Base-by-base conservation (phyloP, 2,329 filamentous ascomycete genomes). In the Paraphaeosphaeria sporulosa region DNA sequence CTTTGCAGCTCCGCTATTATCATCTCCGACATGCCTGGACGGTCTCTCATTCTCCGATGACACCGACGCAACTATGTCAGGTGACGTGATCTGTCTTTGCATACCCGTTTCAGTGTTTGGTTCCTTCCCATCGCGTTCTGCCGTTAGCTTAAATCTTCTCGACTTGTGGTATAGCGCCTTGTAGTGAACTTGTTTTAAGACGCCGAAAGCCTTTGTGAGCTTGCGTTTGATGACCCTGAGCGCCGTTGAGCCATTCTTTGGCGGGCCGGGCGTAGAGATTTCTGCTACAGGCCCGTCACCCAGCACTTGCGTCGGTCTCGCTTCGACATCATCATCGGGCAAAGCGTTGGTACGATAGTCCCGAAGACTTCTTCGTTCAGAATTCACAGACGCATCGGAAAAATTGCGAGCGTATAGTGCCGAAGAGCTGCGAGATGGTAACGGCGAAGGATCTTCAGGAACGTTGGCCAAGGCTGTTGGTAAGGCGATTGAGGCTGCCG, bases 401-500 rank as follows among this genome's bases (percentile, higher is more conserved):
- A 40, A 12, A 3, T 43, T 30, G 36, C 27, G 43, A 48, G 10
- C 17, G n/a, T 10, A 12, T 21, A 15, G 27, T 52, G n/a, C 13
- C 25, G 63, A 64, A 12, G 57, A 56, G n/a, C 53, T 57, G 8
- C 59, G 57, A 7, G 63, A 65, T 27, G 57, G 52, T 19, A 23
- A 44, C 25, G 25, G 25, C n/a, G 62, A 63, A 13, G 64, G 49
- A 23, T 30, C 38, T 47, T 66, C 65, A 2, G 65, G 65, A 34
- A 68, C 59, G 48, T 57, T 63, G n/a, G 64, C 13, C 23, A 68
- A 60, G 17, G 34, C 43, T 42, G 51, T 43, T 4, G 70, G 59
- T 12, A 64, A 57, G n/a, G 61, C 68, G 25, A 69, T 55, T 3
- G 61, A 49, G 15, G 61, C 66, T 23, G 66, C 57, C 12, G 64